A percentile compares a stretch with the other conserved stretches of the same genome.
phyloP scores from a whole-genome alignment of 1,284 basidiomycete species.

The Cutaneotrichosporon arboriforme region DNA sequence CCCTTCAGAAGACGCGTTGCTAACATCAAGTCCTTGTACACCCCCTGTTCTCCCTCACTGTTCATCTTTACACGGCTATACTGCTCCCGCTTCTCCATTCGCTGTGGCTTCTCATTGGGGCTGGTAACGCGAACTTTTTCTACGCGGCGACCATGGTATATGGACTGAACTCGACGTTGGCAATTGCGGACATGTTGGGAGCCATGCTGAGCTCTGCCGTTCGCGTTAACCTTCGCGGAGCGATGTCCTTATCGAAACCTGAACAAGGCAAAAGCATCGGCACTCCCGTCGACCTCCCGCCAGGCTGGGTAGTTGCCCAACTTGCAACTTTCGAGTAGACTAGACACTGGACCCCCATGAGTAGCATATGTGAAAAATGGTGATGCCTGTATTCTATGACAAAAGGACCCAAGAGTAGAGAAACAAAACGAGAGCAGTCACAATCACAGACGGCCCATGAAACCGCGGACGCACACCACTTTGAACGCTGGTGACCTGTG shows the following conservation, averaged over 20 bases:
- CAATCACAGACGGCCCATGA: too few relatives aligned
- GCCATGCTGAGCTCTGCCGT: conserved; percentile 45
- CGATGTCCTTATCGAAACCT: too few relatives aligned
- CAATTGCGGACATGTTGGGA: conserved; percentile 72
- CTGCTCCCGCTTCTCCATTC: conserved; percentile 88
- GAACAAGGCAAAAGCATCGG: too few relatives aligned
- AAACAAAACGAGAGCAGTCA: background rate
- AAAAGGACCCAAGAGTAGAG: conserved; percentile 1
- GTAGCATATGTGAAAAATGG: background rate
- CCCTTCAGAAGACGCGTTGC: conserved; percentile 70
- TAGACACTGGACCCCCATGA: too few relatives aligned
- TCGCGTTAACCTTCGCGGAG: background rate
- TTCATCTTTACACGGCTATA: conserved; percentile 77
- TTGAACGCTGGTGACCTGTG: background rate
- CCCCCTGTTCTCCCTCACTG: conserved; percentile 75
- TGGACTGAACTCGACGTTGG: conserved; percentile 77
- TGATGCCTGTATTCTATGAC: background rate
- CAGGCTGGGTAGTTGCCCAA: conserved; percentile 8
- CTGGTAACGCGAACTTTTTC: conserved; percentile 97
- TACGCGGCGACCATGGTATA: conserved; percentile 94
- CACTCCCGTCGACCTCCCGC: background rate
- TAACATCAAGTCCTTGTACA: conserved; percentile 43
- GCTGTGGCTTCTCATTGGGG: conserved; percentile 84
- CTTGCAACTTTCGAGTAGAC: conserved; percentile 8
- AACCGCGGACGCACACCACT: too few relatives aligned